Evolutionary conservation across 2,329 filamentous ascomycete genomes (phyloP), one percentile per base, ranked within the genome.

Genomic region (Fusarium protoensiforme): DNA sequence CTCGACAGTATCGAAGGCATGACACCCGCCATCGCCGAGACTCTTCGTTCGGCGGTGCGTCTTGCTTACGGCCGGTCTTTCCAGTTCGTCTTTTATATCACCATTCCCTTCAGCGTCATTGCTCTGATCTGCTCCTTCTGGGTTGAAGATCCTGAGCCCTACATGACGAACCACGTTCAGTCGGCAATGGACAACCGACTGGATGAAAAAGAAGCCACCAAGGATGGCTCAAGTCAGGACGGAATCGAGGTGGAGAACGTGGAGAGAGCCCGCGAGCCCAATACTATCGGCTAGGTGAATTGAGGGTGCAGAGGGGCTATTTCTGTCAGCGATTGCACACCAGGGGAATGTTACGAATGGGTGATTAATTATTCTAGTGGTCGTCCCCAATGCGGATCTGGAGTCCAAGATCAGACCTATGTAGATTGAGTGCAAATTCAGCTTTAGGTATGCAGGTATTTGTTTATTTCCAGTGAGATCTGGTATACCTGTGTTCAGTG

Each of bases 101-200:
- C 67, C 3, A 69, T 69, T 7, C 60, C 65, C 0, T 69, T 69
- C 14, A 61, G 60, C 8, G 67, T 68, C 14, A 5, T 68, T 7
- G 38, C 67, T 1, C 24, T 69, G 0, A 33, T 69, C 8, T 68
- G 65, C 10, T 62, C 67, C 5, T 2, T 69, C 1, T 69, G 68
- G 11, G 43, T 69, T 0, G 60, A 68, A 16, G 67, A 69, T 13
- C 65, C 67, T 0, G 67, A 60, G 20, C 36, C 67, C 38, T 69
- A 60, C 7, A 69, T 69, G 67, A 69, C 67, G 0, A 69, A 69
- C 10, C 67, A 69, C 5, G 54, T 69, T 14, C 67, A 69, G 9
- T 64, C 67, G 3, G 61, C 65, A 0, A 69, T 69, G 67, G 22
- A 54, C 2, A 48, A 48, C 3, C 14, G 43, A 18, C 22, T 48